These are phyloP conservation scores for Hippophae rhamnoides DNA, from an alignment of 306 rosid species.

Conservation along the genomic window DNA sequence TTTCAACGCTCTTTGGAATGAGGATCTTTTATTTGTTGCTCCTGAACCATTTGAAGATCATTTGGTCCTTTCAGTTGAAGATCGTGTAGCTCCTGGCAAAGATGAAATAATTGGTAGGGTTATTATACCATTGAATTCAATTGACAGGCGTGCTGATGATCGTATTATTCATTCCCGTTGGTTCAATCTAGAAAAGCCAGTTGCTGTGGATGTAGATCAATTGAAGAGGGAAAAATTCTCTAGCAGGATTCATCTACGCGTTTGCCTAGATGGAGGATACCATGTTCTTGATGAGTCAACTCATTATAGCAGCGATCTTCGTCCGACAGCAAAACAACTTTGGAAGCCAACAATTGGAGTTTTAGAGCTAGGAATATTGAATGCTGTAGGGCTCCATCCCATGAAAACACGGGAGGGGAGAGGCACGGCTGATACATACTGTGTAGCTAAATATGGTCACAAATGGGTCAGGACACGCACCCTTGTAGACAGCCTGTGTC, in stretches of 20 bases:
- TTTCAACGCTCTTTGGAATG: slow-evolving; percentile 34
- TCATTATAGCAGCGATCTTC: slow-evolving; percentile 46
- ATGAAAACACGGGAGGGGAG: slow-evolving; percentile 41
- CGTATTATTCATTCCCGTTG: slow-evolving; percentile 32
- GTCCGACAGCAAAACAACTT: slow-evolving; percentile 40
- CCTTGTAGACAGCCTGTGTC: slow-evolving; percentile 26
- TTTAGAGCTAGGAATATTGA: slow-evolving; percentile 40
- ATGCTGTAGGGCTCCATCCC: slow-evolving; percentile 34
- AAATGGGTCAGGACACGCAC: slow-evolving; percentile 51
- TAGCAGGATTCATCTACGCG: slow-evolving; percentile 40
- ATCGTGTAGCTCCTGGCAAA: slow-evolving; percentile 36
- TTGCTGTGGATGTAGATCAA: slow-evolving; percentile 32
- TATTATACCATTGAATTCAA: slow-evolving; percentile 19
- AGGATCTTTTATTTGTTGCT: slow-evolving; percentile 40
- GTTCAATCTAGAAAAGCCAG: slow-evolving; percentile 40
- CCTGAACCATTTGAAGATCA: slow-evolving; percentile 45
- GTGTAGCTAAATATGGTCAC: slow-evolving; percentile 46
- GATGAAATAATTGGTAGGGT: slow-evolving; percentile 38
- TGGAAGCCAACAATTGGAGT: slow-evolving; percentile 43
- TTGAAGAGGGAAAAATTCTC: slow-evolving; percentile 36
- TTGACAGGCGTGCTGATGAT: slow-evolving; percentile 32
- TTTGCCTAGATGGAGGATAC: slow-evolving; percentile 49
- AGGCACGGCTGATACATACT: slow-evolving; percentile 37
- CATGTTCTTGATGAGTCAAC: slow-evolving; percentile 55
- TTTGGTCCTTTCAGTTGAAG: slow-evolving; percentile 35